Conservation (phyloP, 2,329 filamentous ascomycete species). For the Pseudogymnoascus sp. region DNA sequence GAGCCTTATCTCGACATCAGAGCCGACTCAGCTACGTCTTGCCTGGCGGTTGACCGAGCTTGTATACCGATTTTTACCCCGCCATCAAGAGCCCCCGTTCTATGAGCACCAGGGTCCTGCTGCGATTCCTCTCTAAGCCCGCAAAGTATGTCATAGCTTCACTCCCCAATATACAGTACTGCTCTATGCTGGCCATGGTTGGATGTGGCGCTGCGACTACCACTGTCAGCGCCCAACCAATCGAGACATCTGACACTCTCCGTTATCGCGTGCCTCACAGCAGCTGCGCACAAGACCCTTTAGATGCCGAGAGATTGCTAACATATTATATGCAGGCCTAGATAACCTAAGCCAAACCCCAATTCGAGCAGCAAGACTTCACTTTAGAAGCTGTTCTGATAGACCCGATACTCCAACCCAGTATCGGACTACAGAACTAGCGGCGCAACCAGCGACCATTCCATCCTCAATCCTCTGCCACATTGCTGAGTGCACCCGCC, state of each 20-base stretch:
- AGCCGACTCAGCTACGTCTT: neutral
- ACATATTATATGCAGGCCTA: conserved; percentile 39
- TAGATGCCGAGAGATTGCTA: neutral
- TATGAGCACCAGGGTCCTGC: conserved; percentile 88
- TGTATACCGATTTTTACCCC: neutral
- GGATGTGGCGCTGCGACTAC: neutral
- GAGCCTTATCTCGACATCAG: neutral
- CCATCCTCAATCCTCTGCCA: conserved; percentile 75
- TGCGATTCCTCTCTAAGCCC: conserved; percentile 90
- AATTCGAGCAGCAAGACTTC: conserved; percentile 25
- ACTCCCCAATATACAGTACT: neutral
- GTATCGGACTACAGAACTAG: conserved; percentile 77
- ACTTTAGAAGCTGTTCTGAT: conserved; percentile 55
- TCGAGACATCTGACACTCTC: neutral
- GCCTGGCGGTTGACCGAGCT: neutral
- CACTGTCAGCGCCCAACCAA: neutral
- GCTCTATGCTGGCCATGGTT: neutral
- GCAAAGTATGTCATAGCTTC: conserved; percentile 63
- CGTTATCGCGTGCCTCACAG: neutral
- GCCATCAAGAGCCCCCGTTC: neutral
- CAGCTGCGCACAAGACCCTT: neutral
- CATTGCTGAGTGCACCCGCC: conserved; percentile 74
- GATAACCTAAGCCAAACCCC: conserved; percentile 52
- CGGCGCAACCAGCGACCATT: conserved; percentile 70
- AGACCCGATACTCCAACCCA: conserved; percentile 74